A percentile compares a stretch with the other conserved stretches of the same genome.
Conservation (phyloP, 2,329 filamentous ascomycete genomes). For the Xylaria polymorpha region DNA sequence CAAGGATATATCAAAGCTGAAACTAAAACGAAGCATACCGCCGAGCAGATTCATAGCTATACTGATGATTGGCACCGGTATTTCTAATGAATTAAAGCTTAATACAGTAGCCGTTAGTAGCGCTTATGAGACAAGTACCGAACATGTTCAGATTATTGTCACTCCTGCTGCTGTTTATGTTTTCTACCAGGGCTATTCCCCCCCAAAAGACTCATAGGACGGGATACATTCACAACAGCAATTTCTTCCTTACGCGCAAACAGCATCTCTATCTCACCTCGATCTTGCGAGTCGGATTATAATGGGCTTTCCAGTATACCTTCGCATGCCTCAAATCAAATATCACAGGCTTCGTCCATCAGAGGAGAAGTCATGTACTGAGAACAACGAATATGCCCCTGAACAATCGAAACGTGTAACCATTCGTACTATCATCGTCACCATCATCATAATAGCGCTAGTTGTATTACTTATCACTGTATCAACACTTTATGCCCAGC, state of each 20-base stretch:
- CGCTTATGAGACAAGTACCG: not conserved
- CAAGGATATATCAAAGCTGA: no score
- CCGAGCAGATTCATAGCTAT: not conserved
- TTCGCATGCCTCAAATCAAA: not conserved
- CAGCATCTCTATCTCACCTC: not conserved
- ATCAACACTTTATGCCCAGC: constrained; percentile 18
- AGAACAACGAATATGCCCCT: constrained; percentile 1
- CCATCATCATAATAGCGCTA: constrained; percentile 3
- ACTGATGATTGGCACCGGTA: not conserved
- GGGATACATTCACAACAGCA: not conserved
- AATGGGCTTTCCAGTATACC: constrained; percentile 7
- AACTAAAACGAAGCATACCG: no score
- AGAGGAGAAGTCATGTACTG: constrained; percentile 14
- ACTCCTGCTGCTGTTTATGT: not conserved
- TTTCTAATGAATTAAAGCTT: constrained; percentile 6
- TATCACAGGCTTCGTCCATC: constrained; percentile 24
- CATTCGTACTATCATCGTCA: not conserved
- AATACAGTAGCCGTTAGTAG: not conserved
- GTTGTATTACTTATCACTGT: constrained; percentile 15
- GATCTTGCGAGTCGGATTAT: not conserved
- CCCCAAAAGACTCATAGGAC: not conserved
- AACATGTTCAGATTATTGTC: not conserved
- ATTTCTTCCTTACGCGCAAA: not conserved
- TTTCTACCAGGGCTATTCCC: not conserved
- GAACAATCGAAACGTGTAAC: not conserved